Evolutionary conservation across 257 asterid genomes (phyloP), one percentile per base, ranked within the genome.

Genomic region (Penstemon newberryi): DNA sequence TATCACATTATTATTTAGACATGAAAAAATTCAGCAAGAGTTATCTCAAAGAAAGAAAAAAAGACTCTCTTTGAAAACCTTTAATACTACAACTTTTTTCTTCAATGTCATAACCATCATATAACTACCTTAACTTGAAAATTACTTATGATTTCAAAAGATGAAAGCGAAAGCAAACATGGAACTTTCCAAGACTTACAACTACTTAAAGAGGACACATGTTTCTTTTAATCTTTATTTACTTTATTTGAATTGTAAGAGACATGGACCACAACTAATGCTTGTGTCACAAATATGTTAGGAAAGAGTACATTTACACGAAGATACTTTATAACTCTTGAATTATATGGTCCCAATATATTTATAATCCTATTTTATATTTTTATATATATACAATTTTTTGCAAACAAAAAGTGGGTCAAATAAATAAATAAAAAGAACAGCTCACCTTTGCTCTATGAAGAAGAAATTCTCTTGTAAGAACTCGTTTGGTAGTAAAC

Each of bases 101-200:
- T 37, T 36, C 9, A 37, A 57, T 37, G n/a, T 37, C 13, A 11
- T 36, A 49, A 9, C 63, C 8, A 2, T 58, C 38, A 37, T 12
- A 57, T 57, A 25, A 0, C 7, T 37, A 58, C 19, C 33, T 25
- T 25, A 25, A 25, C 33, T 1, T 25, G 33, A 25, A 25, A 25
- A 25, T 25, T 25, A 25, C 33, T 25, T 25, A 57, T 8, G 9
- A 38, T 68, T 49, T 75, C 36, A 75, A 33, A 18, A 49, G 52
- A 68, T 69, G 78, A 69, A 78, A 78, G 67, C 56, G 60, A 59
- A 56, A 59, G 50, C 50, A 56, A 59, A 58, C 10, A 36, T 39
- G 63, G 25, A 41, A 60, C 65, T 69, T 73, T 58, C 78, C 15
- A 63, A 60, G 50, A 36, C 61, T 43, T 58, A 60, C 19, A 43